These are phyloP conservation scores for Xylariaceae sp. DNA, from an alignment of 2,329 filamentous ascomycete species.

Conservation along the genomic window DNA sequence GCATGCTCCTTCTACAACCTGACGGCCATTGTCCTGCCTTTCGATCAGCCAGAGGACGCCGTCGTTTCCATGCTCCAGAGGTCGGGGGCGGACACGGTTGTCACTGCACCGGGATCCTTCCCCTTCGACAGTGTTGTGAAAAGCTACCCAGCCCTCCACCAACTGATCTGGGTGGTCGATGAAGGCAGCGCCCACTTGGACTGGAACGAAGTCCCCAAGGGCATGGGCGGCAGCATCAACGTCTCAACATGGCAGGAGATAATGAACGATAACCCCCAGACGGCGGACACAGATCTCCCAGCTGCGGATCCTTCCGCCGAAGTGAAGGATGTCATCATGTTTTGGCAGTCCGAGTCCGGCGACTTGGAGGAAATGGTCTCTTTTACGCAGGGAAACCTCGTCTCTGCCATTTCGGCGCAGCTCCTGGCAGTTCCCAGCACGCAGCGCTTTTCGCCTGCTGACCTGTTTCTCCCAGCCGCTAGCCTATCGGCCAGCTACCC, in stretches of 20 bases:
- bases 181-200: slow-evolving; percentile 87
- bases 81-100: slow-evolving; percentile 69
- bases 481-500: slow-evolving; percentile 73
- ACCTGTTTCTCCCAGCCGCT: slow-evolving; percentile 80
- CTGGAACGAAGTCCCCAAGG: slow-evolving; percentile 82
- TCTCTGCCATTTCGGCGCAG: slow-evolving; percentile 76
- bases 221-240: slow-evolving; percentile 64
- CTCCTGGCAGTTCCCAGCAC: slow-evolving; percentile 66
- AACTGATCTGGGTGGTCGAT: slow-evolving; percentile 89
- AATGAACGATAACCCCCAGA: slow-evolving; percentile 58
- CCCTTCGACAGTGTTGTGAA: slow-evolving; percentile 68
- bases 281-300: slow-evolving; percentile 57
- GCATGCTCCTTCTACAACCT: slow-evolving; percentile 86
- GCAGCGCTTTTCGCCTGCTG: slow-evolving; percentile 65
- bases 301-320: slow-evolving; percentile 46
- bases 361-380: slow-evolving; percentile 63
- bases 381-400: slow-evolving; percentile 77
- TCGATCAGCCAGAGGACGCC: slow-evolving; percentile 62
- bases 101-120: slow-evolving; percentile 81
- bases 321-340: slow-evolving; percentile 52
- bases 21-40: slow-evolving; percentile 77
- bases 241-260: slow-evolving; percentile 93
- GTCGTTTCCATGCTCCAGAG: slow-evolving; percentile 65
- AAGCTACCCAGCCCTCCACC: slow-evolving; percentile 61
- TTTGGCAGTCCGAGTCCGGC: slow-evolving; percentile 53